Base-by-base conservation (phyloP, 192 early-diverging fungal species). In the Coemansia sp. region DNA sequence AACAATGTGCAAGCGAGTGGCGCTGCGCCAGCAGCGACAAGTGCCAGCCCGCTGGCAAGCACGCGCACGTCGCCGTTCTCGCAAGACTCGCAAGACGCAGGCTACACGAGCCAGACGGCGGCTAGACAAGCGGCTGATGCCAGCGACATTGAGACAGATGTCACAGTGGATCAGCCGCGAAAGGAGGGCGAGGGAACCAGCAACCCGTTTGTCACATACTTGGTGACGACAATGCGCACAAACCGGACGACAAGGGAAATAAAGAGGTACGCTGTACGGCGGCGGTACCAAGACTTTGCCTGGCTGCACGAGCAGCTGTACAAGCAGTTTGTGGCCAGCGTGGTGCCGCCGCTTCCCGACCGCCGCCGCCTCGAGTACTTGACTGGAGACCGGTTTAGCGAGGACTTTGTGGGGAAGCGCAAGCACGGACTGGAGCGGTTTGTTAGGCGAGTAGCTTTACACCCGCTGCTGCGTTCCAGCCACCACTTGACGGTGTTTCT, bases 231-330 rank as follows among this genome's bases (percentile, higher is more conserved):
- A 12, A 57, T 53, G 26, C 62, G 70, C 12, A 67, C 58, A 34
- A 65, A 73, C 56, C 56, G 42, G 54, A 24, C 6, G 40, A 65
- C 58, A 32, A 64, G 50, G 26, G 63, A 75, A 56, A 62, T 64
- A 27, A 56, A 83, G 3, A 80, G 83, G 40, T 81, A 86, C 22
- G 82, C 86, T 27, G 85, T 97, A 6, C 85, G 95, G 42, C 85
- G 95, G 54, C 84, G 97, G 65, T 98, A 91, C 78, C 92, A 93
- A 67, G 95, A 98, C 69, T 98, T 98, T 86, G 87, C 87, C 8
- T 93, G 88, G 89, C 84, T 98, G 40, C 83, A 95, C 63, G 79
- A 83, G 52, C 84, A 86, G 41, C 82, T 98, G 38, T 60, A 59
- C 34, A 82, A 85, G 34, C 90, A 93, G 72, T 91, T 83, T 71